Conservation (phyloP, 768 basidiomycete species). For the Lenzites betulinus region DNA sequence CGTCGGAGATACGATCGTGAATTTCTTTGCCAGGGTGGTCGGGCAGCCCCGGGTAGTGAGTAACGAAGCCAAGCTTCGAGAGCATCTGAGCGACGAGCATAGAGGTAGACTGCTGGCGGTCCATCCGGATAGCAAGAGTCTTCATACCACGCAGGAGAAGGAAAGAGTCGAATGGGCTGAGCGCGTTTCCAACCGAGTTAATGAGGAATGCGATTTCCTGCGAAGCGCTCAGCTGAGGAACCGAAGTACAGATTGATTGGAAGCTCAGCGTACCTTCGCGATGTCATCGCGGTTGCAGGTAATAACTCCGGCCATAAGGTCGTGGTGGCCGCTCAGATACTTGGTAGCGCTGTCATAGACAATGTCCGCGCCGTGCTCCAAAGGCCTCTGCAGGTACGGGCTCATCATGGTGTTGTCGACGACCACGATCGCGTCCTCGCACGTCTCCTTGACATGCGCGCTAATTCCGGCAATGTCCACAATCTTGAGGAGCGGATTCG, state of each 20-base stretch:
- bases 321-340: constrained; percentile 97
- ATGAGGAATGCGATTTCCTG: constrained; percentile 90
- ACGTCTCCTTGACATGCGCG: constrained; percentile 78
- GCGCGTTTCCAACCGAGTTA: constrained; percentile 91
- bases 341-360: constrained; percentile 99
- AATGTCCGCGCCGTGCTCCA: constrained; percentile 95
- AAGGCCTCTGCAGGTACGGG: constrained; percentile 92
- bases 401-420: constrained; percentile 99
- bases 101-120: constrained; percentile 85
- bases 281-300: constrained; percentile 90
- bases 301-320: constrained; percentile 97
- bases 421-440: constrained; percentile 79
- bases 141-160: constrained; percentile 94
- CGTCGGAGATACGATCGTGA: constrained; percentile 89
- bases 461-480: constrained; percentile 86
- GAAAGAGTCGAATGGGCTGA: constrained; percentile 96
- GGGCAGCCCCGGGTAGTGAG: constrained; percentile 89
- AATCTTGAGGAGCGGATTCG: constrained; percentile 95
- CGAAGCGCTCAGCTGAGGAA: neutral
- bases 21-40: constrained; percentile 82
- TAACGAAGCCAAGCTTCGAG: constrained; percentile 79
- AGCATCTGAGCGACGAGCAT: constrained; percentile 87
- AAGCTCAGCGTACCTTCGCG: constrained; percentile 59
- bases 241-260: constrained; percentile 14
- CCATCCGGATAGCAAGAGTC: constrained; percentile 95